Evolutionary conservation across 2,329 filamentous ascomycete species (phyloP).

Genomic region (Tolypocladium album): DNA sequence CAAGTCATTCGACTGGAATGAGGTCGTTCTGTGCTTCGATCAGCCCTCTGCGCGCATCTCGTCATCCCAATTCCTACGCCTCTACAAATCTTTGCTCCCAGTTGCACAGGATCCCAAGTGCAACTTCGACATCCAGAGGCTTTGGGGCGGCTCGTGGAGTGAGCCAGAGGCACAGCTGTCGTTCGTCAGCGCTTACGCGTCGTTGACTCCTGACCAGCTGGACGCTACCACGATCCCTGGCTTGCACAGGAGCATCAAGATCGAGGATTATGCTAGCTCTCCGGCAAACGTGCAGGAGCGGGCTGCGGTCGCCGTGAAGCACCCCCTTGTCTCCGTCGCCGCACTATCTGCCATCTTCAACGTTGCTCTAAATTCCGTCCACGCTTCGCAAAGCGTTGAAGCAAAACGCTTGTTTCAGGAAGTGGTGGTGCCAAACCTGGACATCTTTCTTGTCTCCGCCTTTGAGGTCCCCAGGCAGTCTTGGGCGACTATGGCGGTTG

Average conservation of each 20-base stretch:
- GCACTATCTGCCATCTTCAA: constrained; percentile 63
- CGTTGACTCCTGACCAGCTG: constrained; percentile 61
- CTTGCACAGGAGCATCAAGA: constrained; percentile 65
- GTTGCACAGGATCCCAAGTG: constrained; percentile 45
- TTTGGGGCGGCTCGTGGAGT: constrained; percentile 89
- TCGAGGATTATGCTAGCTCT: constrained; percentile 43
- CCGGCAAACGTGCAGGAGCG: constrained; percentile 38
- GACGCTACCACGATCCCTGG: constrained; percentile 79
- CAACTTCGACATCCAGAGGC: constrained; percentile 67
- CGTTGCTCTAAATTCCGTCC: constrained; percentile 49
- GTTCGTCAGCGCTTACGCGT: constrained; percentile 83
- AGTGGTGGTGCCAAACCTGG: constrained; percentile 61
- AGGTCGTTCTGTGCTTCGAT: constrained; percentile 72
- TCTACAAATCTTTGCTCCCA: constrained; percentile 71
- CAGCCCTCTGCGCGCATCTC: constrained; percentile 66
- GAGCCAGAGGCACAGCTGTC: constrained; percentile 81
- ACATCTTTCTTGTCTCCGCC: constrained; percentile 69
- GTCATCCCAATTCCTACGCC: constrained; percentile 64
- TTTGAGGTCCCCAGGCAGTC: constrained; percentile 63
- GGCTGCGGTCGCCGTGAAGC: constrained; percentile 57
- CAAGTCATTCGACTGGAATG: constrained; percentile 55
- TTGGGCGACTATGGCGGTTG: constrained; percentile 64
- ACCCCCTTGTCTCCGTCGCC: constrained; percentile 80
- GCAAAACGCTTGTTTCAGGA: constrained; percentile 56
- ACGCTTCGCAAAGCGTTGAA: constrained; percentile 51